These are phyloP conservation scores for Xylaria cubensis DNA, from an alignment of 495 filamentous ascomycete species.

Conservation along the genomic window DNA sequence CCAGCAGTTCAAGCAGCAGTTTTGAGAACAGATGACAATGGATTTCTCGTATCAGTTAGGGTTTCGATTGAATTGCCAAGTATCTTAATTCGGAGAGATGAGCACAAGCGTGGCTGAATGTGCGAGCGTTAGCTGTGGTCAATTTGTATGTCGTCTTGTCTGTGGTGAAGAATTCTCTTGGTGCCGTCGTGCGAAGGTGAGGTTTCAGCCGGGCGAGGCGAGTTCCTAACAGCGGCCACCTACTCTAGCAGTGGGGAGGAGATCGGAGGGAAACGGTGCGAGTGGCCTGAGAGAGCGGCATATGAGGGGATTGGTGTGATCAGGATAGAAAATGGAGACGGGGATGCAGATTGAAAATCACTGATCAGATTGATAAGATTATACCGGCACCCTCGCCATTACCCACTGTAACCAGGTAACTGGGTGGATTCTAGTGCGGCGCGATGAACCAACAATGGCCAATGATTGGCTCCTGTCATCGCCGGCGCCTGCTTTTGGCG, in stretches of 20 bases:
- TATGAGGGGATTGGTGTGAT: conserved; percentile 24
- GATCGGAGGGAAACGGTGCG: conserved; percentile 5
- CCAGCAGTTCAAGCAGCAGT: neutral
- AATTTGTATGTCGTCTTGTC: neutral
- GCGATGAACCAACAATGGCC: neutral
- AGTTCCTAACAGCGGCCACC: neutral
- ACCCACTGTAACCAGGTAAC: conserved; percentile 4
- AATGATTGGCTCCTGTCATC: neutral
- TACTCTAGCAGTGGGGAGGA: neutral
- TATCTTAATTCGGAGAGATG: no score
- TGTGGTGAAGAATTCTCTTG: conserved; percentile 7
- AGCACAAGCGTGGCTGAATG: neutral
- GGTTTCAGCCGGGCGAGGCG: neutral
- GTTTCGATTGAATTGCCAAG: neutral
- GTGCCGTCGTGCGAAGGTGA: neutral
- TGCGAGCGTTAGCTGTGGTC: neutral
- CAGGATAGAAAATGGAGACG: conserved; percentile 5
- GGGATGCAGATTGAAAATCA: conserved; percentile 34
- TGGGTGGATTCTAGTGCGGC: conserved; percentile 15
- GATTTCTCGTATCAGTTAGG: neutral
- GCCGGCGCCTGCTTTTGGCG: neutral
- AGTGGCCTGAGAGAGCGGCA: conserved; percentile 1
- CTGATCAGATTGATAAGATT: conserved; percentile 54
- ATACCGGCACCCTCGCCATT: conserved; percentile 17
- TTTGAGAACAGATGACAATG: neutral